These are phyloP conservation scores for Cutaneotrichosporon dermatis DNA, from an alignment of 1,284 basidiomycete species.

Conservation along the genomic window DNA sequence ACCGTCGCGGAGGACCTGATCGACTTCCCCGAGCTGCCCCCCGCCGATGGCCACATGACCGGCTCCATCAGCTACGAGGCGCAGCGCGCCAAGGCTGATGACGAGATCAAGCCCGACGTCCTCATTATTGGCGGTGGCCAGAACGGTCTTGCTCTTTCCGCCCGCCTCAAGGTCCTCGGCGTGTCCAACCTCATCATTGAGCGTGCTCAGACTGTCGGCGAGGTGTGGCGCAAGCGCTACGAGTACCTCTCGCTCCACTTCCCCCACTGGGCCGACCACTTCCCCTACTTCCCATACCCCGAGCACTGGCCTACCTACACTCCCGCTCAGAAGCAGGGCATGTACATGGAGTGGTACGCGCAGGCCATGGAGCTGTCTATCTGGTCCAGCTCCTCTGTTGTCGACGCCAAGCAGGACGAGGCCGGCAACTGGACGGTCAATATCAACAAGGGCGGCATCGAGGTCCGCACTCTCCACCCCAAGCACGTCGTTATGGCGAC, in stretches of 20 bases:
- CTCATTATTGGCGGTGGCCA: constrained; percentile 52
- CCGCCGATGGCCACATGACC: constrained; percentile 28
- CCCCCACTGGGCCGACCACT: constrained; percentile 52
- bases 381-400: constrained; percentile 52
- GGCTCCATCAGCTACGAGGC: constrained; percentile 17
- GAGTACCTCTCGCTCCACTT: constrained; percentile 61
- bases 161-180: constrained; percentile 48
- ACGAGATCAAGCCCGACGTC: constrained; percentile 50
- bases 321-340: constrained; percentile 51
- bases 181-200: constrained; percentile 47
- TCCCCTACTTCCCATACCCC: constrained; percentile 53
- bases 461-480: constrained; percentile 53
- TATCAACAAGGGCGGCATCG: constrained; percentile 49
- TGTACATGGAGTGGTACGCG: constrained; percentile 39
- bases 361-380: constrained; percentile 35
- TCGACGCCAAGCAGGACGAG: constrained; percentile 50
- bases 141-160: constrained; percentile 47
- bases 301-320: constrained; percentile 59
- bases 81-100: constrained; percentile 15
- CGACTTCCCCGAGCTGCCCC: constrained; percentile 50
- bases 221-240: constrained; percentile 54
- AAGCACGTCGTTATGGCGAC: constrained; percentile 37
- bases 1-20: constrained; percentile 57
- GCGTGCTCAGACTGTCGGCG: constrained; percentile 43
- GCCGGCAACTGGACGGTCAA: constrained; percentile 55